A percentile compares a stretch with the other conserved stretches of the same genome.
These are phyloP conservation scores for Scenedesmus sp. DNA, from an alignment of 163 green algal species.

Conservation along the genomic window DNA sequence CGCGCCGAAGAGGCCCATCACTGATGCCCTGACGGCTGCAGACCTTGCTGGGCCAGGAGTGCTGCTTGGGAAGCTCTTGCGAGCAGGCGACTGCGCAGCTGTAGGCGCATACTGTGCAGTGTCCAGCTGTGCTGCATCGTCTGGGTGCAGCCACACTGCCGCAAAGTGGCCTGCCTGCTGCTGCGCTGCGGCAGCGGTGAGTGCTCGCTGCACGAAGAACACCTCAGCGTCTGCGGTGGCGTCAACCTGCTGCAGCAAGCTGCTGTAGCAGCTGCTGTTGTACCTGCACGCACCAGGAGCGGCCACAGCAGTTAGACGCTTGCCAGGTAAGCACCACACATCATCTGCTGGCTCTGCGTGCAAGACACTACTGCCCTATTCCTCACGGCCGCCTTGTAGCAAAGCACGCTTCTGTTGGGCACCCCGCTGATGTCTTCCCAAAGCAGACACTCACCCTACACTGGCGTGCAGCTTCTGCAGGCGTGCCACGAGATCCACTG, in stretches of 20 bases:
- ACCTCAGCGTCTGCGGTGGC: slow-evolving; percentile 38
- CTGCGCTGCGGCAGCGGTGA: not conserved
- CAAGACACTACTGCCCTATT: too few species aligned
- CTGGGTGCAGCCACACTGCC: slow-evolving; percentile 48
- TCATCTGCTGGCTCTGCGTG: too few species aligned
- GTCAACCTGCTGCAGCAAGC: slow-evolving; percentile 48
- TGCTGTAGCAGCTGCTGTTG: slow-evolving; percentile 56
- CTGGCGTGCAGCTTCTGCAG: slow-evolving; percentile 39
- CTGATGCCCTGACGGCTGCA: not conserved
- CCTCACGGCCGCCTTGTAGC: not conserved
- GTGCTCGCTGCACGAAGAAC: slow-evolving; percentile 22
- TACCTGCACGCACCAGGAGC: slow-evolving; percentile 21
- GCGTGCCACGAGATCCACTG: slow-evolving; percentile 28
- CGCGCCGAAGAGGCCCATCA: not conserved
- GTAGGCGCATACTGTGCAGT: not conserved
- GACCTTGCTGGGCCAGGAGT: not conserved
- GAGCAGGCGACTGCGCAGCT: not conserved
- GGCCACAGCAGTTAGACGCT: not conserved
- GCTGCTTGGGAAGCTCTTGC: not conserved
- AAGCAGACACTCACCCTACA: slow-evolving; percentile 17
- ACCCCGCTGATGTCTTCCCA: not conserved
- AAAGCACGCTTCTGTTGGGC: not conserved
- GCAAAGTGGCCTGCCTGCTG: slow-evolving; percentile 2
- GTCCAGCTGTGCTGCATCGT: slow-evolving; percentile 36
- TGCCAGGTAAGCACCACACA: too few species aligned